phyloP scores from a whole-genome alignment of 1,139 yeast genomes.

The Geotrichum macrosporum region DNA sequence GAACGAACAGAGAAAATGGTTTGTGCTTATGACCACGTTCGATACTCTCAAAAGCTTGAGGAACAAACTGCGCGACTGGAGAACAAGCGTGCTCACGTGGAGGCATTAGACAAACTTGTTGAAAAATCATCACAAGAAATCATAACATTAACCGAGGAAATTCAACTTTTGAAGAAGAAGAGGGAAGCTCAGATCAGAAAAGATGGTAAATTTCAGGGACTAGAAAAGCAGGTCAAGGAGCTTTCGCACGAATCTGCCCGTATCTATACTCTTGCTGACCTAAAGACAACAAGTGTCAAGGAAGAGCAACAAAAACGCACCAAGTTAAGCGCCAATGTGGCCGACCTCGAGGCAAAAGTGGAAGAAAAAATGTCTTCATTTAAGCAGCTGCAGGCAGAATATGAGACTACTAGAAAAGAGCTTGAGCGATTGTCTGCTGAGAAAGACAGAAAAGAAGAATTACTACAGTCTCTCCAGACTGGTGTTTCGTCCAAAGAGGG shows the following conservation, averaged over 20 bases:
- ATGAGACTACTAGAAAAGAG: slow-evolving; percentile 44
- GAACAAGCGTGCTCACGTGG: slow-evolving; percentile 41
- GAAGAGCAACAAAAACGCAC: slow-evolving; percentile 25
- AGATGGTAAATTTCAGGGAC: slow-evolving; percentile 60
- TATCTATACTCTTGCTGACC: slow-evolving; percentile 56
- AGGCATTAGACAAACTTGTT: slow-evolving; percentile 39
- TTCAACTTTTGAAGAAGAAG: slow-evolving; percentile 50
- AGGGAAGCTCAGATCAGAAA: slow-evolving; percentile 59
- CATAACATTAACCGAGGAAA: slow-evolving; percentile 55
- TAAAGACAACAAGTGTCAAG: slow-evolving; percentile 30
- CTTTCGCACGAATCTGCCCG: slow-evolving; percentile 66
- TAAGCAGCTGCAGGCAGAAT: slow-evolving; percentile 40
- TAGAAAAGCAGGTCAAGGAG: slow-evolving; percentile 58
- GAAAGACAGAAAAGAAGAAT: slow-evolving; percentile 67
- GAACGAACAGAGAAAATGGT: slow-evolving; percentile 72
- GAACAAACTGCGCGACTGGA: slow-evolving; percentile 34
- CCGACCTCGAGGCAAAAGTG: slow-evolving; percentile 24
- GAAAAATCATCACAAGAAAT: slow-evolving; percentile 54
- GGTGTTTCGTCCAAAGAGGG: slow-evolving; percentile 86
- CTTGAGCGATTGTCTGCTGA: slow-evolving; percentile 47
- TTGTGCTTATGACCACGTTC: slow-evolving; percentile 68
- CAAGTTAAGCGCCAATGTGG: slow-evolving; percentile 29
- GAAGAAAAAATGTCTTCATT: slow-evolving; percentile 29
- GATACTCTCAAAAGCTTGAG: slow-evolving; percentile 38
- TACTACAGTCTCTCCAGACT: slow-evolving; percentile 76